Conservation (phyloP, 768 basidiomycete species). For the Russula sp. region DNA sequence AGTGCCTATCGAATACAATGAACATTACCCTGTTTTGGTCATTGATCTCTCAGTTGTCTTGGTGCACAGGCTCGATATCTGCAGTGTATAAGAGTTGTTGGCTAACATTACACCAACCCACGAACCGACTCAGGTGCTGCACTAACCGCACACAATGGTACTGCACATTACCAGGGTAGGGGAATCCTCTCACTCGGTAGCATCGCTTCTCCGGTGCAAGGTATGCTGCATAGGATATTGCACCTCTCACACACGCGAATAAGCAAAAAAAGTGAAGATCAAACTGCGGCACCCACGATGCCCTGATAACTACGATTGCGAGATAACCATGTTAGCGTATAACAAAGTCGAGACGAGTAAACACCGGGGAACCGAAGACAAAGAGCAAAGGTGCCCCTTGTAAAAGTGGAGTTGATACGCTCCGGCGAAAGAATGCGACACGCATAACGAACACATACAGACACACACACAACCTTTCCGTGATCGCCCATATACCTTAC, state of each 20-base stretch:
- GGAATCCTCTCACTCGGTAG: too few species aligned
- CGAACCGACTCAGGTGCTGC: too few species aligned
- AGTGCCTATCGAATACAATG: too few species aligned
- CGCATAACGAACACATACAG: background rate
- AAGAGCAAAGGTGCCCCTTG: background rate
- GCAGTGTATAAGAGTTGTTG: too few species aligned
- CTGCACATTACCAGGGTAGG: too few species aligned
- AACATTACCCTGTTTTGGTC: too few species aligned
- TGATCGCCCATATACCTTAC: background rate
- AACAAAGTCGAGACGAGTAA: background rate
- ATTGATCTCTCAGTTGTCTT: too few species aligned
- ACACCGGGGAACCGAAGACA: background rate
- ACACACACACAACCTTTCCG: background rate
- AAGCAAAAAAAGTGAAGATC: background rate
- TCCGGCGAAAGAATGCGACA: background rate
- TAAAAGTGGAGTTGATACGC: background rate
- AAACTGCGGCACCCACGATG: background rate
- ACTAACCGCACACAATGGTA: too few species aligned
- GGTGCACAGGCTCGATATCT: too few species aligned
- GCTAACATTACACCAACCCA: too few species aligned
- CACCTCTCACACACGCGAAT: background rate
- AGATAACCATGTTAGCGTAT: background rate
- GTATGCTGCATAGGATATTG: background rate
- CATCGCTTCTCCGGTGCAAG: too few species aligned
- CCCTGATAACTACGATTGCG: background rate